Base-by-base conservation (phyloP, 768 basidiomycete species). In the Xanthoconium purpureum region DNA sequence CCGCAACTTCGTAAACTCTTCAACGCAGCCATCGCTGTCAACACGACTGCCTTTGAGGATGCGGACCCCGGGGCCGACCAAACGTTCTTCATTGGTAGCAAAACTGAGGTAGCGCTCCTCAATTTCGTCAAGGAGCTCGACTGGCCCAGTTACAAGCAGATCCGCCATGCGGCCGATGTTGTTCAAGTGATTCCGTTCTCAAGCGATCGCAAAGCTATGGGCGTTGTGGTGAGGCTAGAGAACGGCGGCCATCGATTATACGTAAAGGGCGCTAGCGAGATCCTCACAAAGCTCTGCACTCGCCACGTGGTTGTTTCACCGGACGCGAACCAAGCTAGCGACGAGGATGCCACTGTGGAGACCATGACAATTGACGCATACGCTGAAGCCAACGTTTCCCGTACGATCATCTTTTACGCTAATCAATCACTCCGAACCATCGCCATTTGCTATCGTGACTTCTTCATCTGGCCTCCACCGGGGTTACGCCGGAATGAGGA, bases 391-490 rank as follows among this genome's bases (percentile, higher is more conserved):
- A 98, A 98, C 68, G 92, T 98, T 69, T 82, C 80, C 29, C 83
- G 91, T 45, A 98, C 96, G 14, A 98, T 95, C 73, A 95, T 96
- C 62, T 96, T 97, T 74, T 98, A 99, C 71, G 95, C 95, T 65
- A 95, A 95, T 71, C 96, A 98, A 75, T 89, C 86, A 13, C 84
- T 98, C 11, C 85, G 96, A 48, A 98, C 97, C 2, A 91, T 99
- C 62, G 94, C 95, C 1, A 73, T 98, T 44, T 97, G 95, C 71
- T 98, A 98, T 68, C 82, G 86, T 47, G 95, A 99, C 67, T 87
- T 97, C 55, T 70, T 84, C 6, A 71, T 76, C 1, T 98, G 96
- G 95, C 96, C 96, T 12, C 94, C 95, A 5, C 53, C 61, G 14
- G 79, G 78, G 13, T 64, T 73, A 38, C 55, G 63, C 2, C 58